Conservation (phyloP, 352 stramenopile species). For the Aphanomyces euteiches region DNA sequence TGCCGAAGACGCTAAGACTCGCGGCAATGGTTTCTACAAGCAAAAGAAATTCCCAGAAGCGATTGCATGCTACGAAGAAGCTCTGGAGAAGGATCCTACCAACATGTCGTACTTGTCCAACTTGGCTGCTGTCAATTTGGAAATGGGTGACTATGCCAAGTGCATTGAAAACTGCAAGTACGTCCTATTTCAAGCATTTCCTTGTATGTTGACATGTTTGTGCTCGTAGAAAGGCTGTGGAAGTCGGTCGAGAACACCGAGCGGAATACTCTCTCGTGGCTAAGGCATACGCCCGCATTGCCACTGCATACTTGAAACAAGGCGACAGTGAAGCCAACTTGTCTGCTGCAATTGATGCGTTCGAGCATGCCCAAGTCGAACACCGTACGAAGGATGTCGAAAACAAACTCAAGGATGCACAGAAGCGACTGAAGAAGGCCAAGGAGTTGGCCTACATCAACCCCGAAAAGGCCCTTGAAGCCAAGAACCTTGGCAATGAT, state of each 20-base stretch:
- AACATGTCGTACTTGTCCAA: conserved; percentile 98
- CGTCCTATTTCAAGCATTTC: conserved; percentile 38
- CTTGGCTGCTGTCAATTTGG: conserved; percentile 95
- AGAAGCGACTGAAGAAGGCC: conserved; percentile 94
- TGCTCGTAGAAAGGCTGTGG: conserved; percentile 84
- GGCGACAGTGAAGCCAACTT: conserved; percentile 85
- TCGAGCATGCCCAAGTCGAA: conserved; percentile 84
- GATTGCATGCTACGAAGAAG: conserved; percentile 94
- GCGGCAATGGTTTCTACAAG: conserved; percentile 98
- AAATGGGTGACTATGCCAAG: conserved; percentile 92
- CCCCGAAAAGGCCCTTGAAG: conserved; percentile 94
- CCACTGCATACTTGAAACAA: conserved; percentile 96
- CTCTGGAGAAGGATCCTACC: conserved; percentile 91
- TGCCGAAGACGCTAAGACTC: conserved; percentile 90
- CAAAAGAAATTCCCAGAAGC: conserved; percentile 93
- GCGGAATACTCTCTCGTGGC: conserved; percentile 96
- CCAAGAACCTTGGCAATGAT: conserved; percentile 98
- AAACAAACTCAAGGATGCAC: conserved; percentile 92
- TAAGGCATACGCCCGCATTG: conserved; percentile 94
- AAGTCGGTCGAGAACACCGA: conserved; percentile 92
- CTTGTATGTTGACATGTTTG: conserved; percentile 19
- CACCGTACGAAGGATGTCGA: conserved; percentile 91
- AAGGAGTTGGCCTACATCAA: conserved; percentile 94
- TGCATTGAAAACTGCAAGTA: conserved; percentile 92
- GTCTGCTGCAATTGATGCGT: conserved; percentile 77